These are phyloP conservation scores for Xylaria flabelliformis DNA, from an alignment of 495 filamentous ascomycete genomes.

Conservation along the genomic window DNA sequence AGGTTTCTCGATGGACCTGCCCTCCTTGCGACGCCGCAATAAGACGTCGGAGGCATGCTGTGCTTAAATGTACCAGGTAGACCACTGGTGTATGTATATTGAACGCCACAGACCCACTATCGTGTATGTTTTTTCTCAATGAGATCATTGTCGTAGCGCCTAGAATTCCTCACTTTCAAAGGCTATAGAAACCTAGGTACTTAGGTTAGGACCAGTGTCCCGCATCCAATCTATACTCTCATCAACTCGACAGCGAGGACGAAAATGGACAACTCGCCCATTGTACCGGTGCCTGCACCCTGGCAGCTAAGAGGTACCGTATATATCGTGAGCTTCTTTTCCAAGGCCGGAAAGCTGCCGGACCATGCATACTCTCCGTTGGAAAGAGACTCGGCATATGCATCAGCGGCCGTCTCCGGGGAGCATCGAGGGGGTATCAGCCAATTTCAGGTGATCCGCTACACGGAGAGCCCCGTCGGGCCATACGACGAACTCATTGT, in stretches of 20 bases:
- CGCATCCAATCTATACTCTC: not conserved
- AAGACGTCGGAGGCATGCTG: not conserved
- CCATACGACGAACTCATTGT: constrained; percentile 59
- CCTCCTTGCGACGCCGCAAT: not conserved
- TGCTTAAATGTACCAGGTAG: not conserved
- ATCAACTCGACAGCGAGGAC: not conserved
- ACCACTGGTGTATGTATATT: not conserved
- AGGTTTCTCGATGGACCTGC: not conserved
- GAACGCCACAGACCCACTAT: not conserved
- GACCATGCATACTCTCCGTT: constrained; percentile 50
- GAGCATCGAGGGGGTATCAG: constrained; percentile 52
- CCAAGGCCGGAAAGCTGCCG: constrained; percentile 34
- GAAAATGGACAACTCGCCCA: constrained; percentile 14
- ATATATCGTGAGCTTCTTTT: constrained; percentile 44
- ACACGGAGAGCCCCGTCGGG: constrained; percentile 56
- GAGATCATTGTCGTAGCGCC: not conserved
- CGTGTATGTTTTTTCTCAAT: not conserved
- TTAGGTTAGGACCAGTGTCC: not conserved
- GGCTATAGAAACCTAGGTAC: too few relatives aligned
- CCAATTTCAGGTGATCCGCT: constrained; percentile 56
- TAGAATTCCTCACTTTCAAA: not conserved
- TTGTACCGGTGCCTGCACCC: constrained; percentile 40
- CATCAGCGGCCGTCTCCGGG: constrained; percentile 37
- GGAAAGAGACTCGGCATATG: constrained; percentile 43
- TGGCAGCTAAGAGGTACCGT: constrained; percentile 50